phyloP scores from a whole-genome alignment of 2,329 filamentous ascomycete genomes.

The Myriosclerotinia duriaeana region DNA sequence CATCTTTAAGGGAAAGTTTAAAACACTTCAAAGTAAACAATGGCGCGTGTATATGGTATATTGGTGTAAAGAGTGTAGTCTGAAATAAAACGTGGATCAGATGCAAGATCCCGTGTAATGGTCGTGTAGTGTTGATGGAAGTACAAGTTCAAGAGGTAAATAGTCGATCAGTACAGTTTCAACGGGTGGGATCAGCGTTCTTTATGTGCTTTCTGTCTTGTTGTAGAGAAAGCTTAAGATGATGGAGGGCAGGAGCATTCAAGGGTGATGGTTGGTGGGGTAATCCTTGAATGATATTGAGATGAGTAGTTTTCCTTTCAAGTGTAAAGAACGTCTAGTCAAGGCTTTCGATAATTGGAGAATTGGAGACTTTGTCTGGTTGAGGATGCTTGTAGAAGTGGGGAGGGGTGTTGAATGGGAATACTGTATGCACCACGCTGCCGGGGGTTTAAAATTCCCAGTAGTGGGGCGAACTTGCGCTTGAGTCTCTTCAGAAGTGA shows the following conservation, averaged over 20 bases:
- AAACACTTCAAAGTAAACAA: conserved; percentile 22
- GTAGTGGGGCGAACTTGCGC: conserved; percentile 26
- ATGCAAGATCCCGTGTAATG: conserved; percentile 39
- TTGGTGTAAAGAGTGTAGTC: conserved; percentile 27
- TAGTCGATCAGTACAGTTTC: conserved; percentile 33
- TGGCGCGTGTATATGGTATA: neutral
- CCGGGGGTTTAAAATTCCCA: conserved; percentile 21
- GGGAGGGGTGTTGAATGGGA: conserved; percentile 23
- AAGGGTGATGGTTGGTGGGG: conserved; percentile 33
- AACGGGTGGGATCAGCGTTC: conserved; percentile 40
- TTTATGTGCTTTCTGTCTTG: conserved; percentile 37
- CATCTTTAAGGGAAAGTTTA: conserved; percentile 52
- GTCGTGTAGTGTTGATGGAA: conserved; percentile 11
- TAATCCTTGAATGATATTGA: conserved; percentile 6
- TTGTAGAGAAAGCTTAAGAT: conserved; percentile 24
- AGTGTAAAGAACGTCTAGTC: conserved; percentile 14
- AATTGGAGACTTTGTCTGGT: conserved; percentile 27
- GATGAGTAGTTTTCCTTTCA: conserved; percentile 23
- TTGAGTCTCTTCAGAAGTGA: conserved; percentile 33
- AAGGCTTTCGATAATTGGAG: conserved; percentile 24
- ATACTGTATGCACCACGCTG: conserved; percentile 24
- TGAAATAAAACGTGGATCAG: conserved; percentile 34
- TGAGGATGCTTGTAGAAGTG: conserved; percentile 22
- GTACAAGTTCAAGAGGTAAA: conserved; percentile 28
- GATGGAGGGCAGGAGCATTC: conserved; percentile 26